A percentile compares a stretch with the other conserved stretches of the same genome.
Evolutionary conservation across 1,284 basidiomycete genomes (phyloP).

Genomic region (Volvariella volvacea): DNA sequence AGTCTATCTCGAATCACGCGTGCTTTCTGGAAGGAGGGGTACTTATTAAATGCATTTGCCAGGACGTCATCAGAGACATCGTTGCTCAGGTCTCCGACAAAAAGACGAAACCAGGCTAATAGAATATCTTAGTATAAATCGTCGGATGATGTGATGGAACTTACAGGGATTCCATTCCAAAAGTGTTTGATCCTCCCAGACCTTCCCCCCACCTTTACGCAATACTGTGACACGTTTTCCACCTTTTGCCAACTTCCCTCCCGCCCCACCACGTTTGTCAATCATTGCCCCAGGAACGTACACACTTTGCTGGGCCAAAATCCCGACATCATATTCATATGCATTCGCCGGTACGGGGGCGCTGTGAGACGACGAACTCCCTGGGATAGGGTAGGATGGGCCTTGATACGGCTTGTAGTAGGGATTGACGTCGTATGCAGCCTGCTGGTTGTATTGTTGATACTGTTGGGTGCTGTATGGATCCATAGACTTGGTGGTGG

Average conservation of each 20-base stretch:
- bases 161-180: slow-evolving; percentile 96
- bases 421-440: slow-evolving; percentile 59
- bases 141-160: slow-evolving; percentile 22
- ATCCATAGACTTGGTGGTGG: slow-evolving; percentile 28
- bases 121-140: slow-evolving; percentile 10
- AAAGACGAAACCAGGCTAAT: slow-evolving; percentile 95
- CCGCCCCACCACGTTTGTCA: slow-evolving; percentile 77
- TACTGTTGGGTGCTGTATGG: slow-evolving; percentile 44
- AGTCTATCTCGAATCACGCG: slow-evolving; percentile 90
- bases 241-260: slow-evolving; percentile 80
- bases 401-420: slow-evolving; percentile 74
- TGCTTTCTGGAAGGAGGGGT: slow-evolving; percentile 89
- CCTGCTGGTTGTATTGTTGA: slow-evolving; percentile 34
- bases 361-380: slow-evolving; percentile 58
- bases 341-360: slow-evolving; percentile 85
- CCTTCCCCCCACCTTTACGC: slow-evolving; percentile 89
- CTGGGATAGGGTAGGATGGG: slow-evolving; percentile 63
- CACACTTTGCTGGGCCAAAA: slow-evolving; percentile 80
- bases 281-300: slow-evolving; percentile 86
- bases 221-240: slow-evolving; percentile 93
- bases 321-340: slow-evolving; percentile 84
- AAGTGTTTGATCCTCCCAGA: slow-evolving; percentile 97
- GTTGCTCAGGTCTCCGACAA: slow-evolving; percentile 97
- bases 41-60: slow-evolving; percentile 88
- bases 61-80: slow-evolving; percentile 96